Conservation (phyloP, 1,139 yeast genomes). For the Yamadazyma friedrichii region DNA sequence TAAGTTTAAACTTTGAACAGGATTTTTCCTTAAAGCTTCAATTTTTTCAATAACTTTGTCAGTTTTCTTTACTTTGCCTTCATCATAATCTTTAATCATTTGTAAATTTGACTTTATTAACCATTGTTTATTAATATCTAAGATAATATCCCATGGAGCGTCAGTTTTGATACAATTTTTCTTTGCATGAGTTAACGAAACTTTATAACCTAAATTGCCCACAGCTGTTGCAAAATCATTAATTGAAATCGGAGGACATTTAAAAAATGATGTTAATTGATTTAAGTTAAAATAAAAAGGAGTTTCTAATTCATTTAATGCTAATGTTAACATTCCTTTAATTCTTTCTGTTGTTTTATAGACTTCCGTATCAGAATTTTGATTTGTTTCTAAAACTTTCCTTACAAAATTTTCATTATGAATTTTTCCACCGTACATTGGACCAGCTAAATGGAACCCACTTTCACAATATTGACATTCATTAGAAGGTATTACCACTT, state of each 20-base stretch:
- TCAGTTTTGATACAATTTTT: conserved; percentile 85
- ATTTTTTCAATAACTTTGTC: conserved; percentile 36
- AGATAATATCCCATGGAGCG: conserved; percentile 79
- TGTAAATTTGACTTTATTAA: conserved; percentile 42
- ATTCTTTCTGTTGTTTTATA: conserved; percentile 84
- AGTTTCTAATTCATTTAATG: conserved; percentile 62
- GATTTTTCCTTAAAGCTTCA: conserved; percentile 25
- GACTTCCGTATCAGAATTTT: conserved; percentile 44
- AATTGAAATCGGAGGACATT: conserved; percentile 82
- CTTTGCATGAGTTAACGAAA: conserved; percentile 85
- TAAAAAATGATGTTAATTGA: conserved; percentile 69
- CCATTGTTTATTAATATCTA: conserved; percentile 74
- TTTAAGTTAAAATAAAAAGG: conserved; percentile 87
- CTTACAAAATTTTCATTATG: conserved; percentile 70
- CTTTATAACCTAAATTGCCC: conserved; percentile 79
- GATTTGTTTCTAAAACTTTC: conserved; percentile 56
- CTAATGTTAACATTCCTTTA: conserved; percentile 88
- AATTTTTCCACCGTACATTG: conserved; percentile 88
- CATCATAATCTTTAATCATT: conserved; percentile 27
- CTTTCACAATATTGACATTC: conserved; percentile 71
- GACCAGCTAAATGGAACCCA: conserved; percentile 82
- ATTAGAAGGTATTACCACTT: conserved; percentile 38
- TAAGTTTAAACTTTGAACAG: conserved; percentile 34
- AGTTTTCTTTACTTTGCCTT: conserved; percentile 14
- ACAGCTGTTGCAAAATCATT: conserved; percentile 71